phyloP scores from a whole-genome alignment of 345 rosid species.

The Eucalyptus albens region DNA sequence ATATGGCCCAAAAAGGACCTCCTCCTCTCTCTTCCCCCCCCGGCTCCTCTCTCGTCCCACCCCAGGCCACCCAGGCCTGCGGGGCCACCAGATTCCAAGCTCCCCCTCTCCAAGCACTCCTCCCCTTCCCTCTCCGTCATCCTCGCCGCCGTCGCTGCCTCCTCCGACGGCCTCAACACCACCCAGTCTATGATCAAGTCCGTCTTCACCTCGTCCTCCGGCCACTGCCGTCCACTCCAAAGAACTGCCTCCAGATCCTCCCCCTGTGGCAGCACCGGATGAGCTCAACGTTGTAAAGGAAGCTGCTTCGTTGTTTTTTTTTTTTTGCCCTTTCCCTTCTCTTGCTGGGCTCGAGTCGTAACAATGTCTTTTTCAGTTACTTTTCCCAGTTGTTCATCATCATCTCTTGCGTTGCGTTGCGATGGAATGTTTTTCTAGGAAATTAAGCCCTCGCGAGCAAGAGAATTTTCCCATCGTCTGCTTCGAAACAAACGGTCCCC shows the following conservation, averaged over 20 bases:
- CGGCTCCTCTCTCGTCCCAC: neutral
- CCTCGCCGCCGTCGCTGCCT: constrained; percentile 43
- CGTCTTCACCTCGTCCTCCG: constrained; percentile 35
- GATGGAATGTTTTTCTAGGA: no score
- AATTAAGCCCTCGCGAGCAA: no score
- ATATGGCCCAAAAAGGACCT: no score
- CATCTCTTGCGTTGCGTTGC: no score
- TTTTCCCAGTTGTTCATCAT: no score
- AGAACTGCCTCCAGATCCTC: constrained; percentile 38
- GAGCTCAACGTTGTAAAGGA: neutral
- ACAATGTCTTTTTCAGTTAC: no score
- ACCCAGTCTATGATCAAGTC: constrained; percentile 38
- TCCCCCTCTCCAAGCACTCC: neutral
- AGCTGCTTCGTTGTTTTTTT: no score
- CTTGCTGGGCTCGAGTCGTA: no score
- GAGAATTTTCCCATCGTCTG: no score
- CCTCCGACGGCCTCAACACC: constrained; percentile 34
- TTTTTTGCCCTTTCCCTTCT: no score
- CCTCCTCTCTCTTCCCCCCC: no score
- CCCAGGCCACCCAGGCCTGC: constrained; percentile 9
- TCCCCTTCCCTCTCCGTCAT: constrained; percentile 41
- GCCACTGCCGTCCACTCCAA: constrained; percentile 13
- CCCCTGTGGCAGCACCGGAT: constrained; percentile 32
- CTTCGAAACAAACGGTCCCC: no score
- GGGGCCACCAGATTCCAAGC: constrained; percentile 20